Evolutionary conservation across 768 basidiomycete genomes (phyloP), one percentile per base, ranked within the genome.

Genomic region (Cyathus striatus): DNA sequence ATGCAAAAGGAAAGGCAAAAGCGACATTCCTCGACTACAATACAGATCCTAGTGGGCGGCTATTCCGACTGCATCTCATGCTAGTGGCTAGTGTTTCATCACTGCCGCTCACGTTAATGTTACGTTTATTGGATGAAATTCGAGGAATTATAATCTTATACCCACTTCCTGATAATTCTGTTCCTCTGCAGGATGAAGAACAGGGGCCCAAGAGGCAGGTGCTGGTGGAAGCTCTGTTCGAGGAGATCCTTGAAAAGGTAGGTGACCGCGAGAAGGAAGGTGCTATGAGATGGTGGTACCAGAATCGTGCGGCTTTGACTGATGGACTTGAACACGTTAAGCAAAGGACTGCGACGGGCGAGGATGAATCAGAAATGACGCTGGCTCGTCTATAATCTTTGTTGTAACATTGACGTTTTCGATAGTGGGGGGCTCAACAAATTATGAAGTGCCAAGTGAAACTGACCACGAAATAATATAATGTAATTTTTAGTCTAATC

Each of bases 231-330:
- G 76, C 76, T 5, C 56, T 86, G 34, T 83, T 83, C 60, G 66
- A 62, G 32, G 83, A 86, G 59, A 72, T 90, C 24, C 60, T 77
- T 52, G 76, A 79, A 54, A 70, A 67, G 33, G 74, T 83, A 2
- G 84, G 81, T 12, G 85, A 89, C 55, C 66, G 67, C 33, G 83
- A 85, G 64, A 87, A 83, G 63, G 79, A 77, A 55, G 69, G 69
- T 47, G 78, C 63, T 32, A 73, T 90, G 61, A 65, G 61, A 35
- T 90, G 88, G 88, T 90, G 88, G 88, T 73, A 79, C 55, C 69
- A 74, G 43, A n/a, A 37, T 37, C 35, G 35, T 9, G 9, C 27
- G 27, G n/a, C n/a, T 30, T n/a, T 30, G n/a, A n/a, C n/a, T n/a
- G n/a, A n/a, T n/a, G n/a, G n/a, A n/a, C n/a, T n/a, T n/a, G n/a